Evolutionary conservation across 2,329 filamentous ascomycete genomes (phyloP).

Genomic region (Akanthomyces lecanii): DNA sequence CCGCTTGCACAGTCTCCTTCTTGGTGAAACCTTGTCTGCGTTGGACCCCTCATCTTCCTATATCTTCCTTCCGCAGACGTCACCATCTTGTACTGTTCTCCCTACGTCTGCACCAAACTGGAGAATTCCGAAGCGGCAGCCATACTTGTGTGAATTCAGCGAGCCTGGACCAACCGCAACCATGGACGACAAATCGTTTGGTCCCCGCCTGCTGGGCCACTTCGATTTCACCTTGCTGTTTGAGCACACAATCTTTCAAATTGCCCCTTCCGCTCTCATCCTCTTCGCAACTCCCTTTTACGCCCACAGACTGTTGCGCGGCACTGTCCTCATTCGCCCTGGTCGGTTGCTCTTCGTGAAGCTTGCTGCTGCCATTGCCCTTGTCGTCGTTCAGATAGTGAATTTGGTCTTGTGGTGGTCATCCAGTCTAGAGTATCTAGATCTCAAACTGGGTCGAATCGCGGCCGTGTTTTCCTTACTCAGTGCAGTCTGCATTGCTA

Average conservation of each 20-base stretch:
- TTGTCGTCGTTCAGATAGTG: constrained; percentile 19
- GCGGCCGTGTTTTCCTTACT: constrained; percentile 26
- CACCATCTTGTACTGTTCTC: too few relatives aligned
- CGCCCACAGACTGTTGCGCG: background rate
- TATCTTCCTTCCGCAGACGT: too few relatives aligned
- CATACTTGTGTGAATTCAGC: too few relatives aligned
- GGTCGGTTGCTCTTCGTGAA: constrained; percentile 22
- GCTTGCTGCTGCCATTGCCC: background rate
- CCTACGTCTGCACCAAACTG: too few relatives aligned
- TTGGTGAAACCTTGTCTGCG: too few relatives aligned
- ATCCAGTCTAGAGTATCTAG: constrained; percentile 13
- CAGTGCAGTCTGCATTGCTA: constrained; percentile 25
- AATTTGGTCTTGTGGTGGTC: constrained; percentile 27
- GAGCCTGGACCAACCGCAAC: too few relatives aligned
- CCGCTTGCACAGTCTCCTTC: too few relatives aligned
- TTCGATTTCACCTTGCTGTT: constrained; percentile 7
- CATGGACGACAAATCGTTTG: background rate
- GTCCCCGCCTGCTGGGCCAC: background rate
- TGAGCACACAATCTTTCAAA: background rate
- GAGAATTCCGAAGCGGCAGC: too few relatives aligned
- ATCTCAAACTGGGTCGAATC: constrained; percentile 23
- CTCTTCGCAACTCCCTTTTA: background rate
- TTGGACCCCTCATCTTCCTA: too few relatives aligned
- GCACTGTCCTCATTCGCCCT: background rate
- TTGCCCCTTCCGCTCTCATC: background rate